Conservation (phyloP, 2,329 filamentous ascomycete species). For the Tolypocladium tundrense region DNA sequence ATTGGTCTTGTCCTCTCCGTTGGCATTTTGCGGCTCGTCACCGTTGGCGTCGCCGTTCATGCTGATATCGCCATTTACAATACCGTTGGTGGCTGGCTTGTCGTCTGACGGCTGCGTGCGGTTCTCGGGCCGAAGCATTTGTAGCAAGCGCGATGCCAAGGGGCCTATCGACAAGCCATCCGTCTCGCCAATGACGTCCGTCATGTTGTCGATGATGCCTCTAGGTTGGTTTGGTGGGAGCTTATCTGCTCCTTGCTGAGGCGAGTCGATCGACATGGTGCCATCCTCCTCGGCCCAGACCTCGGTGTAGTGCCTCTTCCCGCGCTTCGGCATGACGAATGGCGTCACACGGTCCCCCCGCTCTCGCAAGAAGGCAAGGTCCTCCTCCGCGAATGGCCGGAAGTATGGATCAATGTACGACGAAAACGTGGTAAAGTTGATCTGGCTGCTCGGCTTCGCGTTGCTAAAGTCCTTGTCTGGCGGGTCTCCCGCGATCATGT, state of each 20-base stretch:
- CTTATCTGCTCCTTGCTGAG: conserved; percentile 50
- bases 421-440: conserved; percentile 88
- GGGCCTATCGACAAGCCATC: conserved; percentile 85
- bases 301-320: conserved; percentile 77
- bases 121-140: conserved; percentile 69
- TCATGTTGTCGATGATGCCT: conserved; percentile 77
- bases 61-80: conserved; percentile 43
- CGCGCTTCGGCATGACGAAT: conserved; percentile 77
- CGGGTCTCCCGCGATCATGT: conserved; percentile 78
- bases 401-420: conserved; percentile 89
- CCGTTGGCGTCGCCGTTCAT: conserved; percentile 38
- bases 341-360: conserved; percentile 74
- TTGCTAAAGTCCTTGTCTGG: conserved; percentile 95
- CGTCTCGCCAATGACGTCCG: conserved; percentile 76
- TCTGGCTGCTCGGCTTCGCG: conserved; percentile 87
- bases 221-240: conserved; percentile 72
- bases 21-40: conserved; percentile 21
- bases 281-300: conserved; percentile 94
- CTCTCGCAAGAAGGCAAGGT: conserved; percentile 85
- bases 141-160: conserved; percentile 69
- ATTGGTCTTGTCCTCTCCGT: conserved; percentile 25
- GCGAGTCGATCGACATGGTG: conserved; percentile 60
- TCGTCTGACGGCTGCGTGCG: conserved; percentile 46
- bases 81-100: conserved; percentile 41
- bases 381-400: conserved; percentile 80